Percentiles rank a stretch among this genome's conserved stretches.
Evolutionary conservation across 2,329 filamentous ascomycete genomes (phyloP).

Genomic region (Fusarium poae): DNA sequence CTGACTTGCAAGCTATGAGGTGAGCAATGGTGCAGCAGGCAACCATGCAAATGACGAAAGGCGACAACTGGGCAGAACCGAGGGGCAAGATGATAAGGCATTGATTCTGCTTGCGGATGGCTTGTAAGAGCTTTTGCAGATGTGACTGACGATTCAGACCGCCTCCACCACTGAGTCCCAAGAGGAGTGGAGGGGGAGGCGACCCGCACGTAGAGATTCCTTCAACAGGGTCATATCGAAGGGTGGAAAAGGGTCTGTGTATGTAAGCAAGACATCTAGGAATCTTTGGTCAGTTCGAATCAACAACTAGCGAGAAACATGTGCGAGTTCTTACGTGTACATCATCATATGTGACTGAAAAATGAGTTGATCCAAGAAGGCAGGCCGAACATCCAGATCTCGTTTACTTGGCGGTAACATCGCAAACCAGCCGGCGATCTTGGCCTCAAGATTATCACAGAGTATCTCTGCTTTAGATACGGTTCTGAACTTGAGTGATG

Average conservation of each 20-base stretch:
- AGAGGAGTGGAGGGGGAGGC: neutral
- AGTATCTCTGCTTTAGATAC: neutral
- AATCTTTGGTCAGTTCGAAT: neutral
- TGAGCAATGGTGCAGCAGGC: conserved; percentile 1
- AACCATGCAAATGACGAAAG: neutral
- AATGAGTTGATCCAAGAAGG: neutral
- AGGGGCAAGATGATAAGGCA: neutral
- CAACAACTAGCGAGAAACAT: neutral
- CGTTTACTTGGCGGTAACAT: neutral
- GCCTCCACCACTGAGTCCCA: neutral
- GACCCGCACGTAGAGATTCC: neutral
- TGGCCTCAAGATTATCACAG: neutral
- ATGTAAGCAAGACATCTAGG: neutral
- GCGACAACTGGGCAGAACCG: neutral
- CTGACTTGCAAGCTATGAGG: neutral
- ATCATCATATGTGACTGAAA: neutral
- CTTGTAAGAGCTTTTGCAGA: neutral
- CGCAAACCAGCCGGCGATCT: neutral
- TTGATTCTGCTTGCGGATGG: neutral
- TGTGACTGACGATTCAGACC: neutral
- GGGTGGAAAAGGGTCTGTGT: neutral
- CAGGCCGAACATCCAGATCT: neutral
- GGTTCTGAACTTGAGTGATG: neutral
- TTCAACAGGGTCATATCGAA: neutral
- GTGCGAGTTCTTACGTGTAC: neutral